These are phyloP conservation scores for Gossypium gossypioides DNA, from an alignment of 441 rosid species.

Conservation along the genomic window DNA sequence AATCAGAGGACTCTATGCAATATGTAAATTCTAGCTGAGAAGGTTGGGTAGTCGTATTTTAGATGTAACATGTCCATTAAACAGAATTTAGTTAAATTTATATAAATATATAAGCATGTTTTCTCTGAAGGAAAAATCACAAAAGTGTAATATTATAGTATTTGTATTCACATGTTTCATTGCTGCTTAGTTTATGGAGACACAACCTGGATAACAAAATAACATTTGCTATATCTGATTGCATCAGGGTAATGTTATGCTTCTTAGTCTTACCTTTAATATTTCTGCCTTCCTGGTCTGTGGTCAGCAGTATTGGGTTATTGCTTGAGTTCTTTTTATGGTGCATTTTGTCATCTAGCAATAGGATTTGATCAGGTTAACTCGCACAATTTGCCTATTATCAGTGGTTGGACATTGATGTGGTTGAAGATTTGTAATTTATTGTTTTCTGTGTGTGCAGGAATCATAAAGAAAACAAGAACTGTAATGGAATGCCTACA, in stretches of 20 bases:
- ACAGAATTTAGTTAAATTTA: not conserved
- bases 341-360: not conserved
- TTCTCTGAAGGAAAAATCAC: not conserved
- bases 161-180: not conserved
- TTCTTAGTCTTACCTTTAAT: not conserved
- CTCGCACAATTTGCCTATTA: not conserved
- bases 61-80: not conserved
- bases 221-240: not conserved
- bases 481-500: constrained; percentile 97
- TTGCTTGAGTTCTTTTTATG: not conserved
- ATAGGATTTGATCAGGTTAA: not conserved
- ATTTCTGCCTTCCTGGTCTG: not conserved
- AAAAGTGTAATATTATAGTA: not conserved
- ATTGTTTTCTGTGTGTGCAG: constrained; percentile 25
- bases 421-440: not conserved
- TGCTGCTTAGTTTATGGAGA: not conserved
- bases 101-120: not conserved
- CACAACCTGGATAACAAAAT: not conserved
- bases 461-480: constrained; percentile 89
- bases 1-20: not conserved
- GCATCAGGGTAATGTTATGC: not conserved
- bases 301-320: not conserved
- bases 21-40: not conserved
- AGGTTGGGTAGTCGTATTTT: not conserved
- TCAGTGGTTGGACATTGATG: not conserved